Percentiles rank a stretch among this genome's conserved stretches.
Conservation (phyloP, 2,329 filamentous ascomycete species). For the Arachnomyces sp. region DNA sequence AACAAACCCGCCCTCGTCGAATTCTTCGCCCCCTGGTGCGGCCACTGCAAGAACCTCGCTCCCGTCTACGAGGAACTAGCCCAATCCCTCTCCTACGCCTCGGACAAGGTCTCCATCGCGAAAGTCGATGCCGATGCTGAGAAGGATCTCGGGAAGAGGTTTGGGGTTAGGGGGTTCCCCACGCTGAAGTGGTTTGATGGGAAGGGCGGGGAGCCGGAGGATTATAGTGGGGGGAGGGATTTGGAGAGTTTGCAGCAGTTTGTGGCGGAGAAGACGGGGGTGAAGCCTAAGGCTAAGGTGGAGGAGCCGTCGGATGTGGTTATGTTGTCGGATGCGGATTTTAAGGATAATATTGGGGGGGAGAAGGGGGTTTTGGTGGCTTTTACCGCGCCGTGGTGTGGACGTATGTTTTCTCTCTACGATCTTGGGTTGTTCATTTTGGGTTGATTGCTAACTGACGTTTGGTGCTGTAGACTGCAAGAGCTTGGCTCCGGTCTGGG, state of each 20-base stretch:
- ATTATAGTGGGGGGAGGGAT: conserved; percentile 82
- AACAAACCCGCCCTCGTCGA: conserved; percentile 94
- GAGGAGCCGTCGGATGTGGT: conserved; percentile 66
- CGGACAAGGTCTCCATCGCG: conserved; percentile 74
- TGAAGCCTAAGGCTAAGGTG: conserved; percentile 66
- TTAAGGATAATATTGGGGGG: conserved; percentile 67
- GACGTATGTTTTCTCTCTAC: conserved; percentile 61
- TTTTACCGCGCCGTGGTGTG: conserved; percentile 97
- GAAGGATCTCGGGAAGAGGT: conserved; percentile 73
- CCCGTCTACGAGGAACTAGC: conserved; percentile 91
- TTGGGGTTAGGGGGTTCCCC: conserved; percentile 87
- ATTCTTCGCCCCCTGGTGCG: conserved; percentile 98
- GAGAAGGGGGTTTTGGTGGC: conserved; percentile 90
- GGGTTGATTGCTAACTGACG: conserved; percentile 2
- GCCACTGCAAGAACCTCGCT: conserved; percentile 96
- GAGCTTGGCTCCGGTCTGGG: conserved; percentile 80
- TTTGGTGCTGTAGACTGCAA: conserved; percentile 76
- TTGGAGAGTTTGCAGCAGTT: conserved; percentile 75
- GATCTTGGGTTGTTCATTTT: conserved; percentile 8
- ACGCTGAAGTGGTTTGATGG: conserved; percentile 98
- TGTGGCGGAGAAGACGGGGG: conserved; percentile 76
- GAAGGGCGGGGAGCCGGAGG: conserved; percentile 73
- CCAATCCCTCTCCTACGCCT: conserved; percentile 59
- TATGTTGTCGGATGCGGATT: conserved; percentile 70
- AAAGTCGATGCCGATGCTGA: conserved; percentile 95